Evolutionary conservation across 148 eudicot species (phyloP).

Genomic region (Camellia sinensis): DNA sequence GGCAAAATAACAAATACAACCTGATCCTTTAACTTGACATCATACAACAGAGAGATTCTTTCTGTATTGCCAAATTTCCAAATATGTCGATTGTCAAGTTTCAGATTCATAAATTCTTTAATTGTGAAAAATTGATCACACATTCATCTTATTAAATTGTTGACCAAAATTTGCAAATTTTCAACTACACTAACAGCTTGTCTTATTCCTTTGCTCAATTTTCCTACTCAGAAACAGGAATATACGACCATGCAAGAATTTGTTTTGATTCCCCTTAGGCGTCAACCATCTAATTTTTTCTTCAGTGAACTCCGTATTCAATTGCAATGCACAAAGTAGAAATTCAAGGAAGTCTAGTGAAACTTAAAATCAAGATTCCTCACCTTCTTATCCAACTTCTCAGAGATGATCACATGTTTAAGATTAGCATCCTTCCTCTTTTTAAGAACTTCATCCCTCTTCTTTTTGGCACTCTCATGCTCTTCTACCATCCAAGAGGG

Average conservation of each 20-base stretch:
- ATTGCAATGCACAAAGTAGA: no score
- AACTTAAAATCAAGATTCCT: conserved; percentile 18
- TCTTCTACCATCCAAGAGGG: conserved; percentile 86
- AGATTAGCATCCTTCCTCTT: conserved; percentile 85
- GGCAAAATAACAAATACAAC: neutral
- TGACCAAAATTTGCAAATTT: neutral
- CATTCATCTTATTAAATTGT: neutral
- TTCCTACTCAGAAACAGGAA: neutral
- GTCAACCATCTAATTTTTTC: neutral
- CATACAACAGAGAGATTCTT: neutral
- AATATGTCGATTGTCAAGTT: neutral
- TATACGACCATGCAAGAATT: neutral
- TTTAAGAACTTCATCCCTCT: conserved; percentile 75
- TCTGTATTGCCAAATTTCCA: neutral
- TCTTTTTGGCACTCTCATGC: conserved; percentile 67
- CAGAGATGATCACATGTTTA: conserved; percentile 78
- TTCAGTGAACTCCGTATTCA: neutral
- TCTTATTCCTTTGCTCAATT: neutral
- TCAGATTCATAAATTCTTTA: neutral
- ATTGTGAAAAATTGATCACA: neutral
- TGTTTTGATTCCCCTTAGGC: neutral
- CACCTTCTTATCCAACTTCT: conserved; percentile 86
- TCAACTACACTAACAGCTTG: neutral
- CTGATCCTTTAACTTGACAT: neutral
- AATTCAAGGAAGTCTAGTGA: no score